phyloP scores from a whole-genome alignment of 805 yeast species.

The Saccharomycopsis selenospora region DNA sequence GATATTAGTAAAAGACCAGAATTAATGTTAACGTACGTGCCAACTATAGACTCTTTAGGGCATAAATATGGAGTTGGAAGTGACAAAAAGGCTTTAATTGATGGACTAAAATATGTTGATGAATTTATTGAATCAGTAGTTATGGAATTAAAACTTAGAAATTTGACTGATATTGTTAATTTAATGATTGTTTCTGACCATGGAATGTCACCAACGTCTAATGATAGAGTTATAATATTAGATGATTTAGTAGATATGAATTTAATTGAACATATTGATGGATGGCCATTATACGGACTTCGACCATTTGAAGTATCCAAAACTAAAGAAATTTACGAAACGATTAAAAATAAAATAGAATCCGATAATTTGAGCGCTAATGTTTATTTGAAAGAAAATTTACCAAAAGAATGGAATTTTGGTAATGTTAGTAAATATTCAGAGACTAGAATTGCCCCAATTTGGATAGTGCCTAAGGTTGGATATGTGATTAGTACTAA shows the following conservation, averaged over 20 bases:
- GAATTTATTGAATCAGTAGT: conserved; percentile 45
- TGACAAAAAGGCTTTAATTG: conserved; percentile 34
- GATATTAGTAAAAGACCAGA: conserved; percentile 58
- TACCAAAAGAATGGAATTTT: conserved; percentile 35
- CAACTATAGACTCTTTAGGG: conserved; percentile 74
- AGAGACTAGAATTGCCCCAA: conserved; percentile 65
- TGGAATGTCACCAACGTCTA: conserved; percentile 86
- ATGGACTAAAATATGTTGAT: conserved; percentile 60
- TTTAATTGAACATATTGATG: conserved; percentile 58
- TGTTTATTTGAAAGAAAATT: conserved; percentile 47
- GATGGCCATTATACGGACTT: conserved; percentile 82
- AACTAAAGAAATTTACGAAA: conserved; percentile 40
- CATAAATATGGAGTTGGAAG: conserved; percentile 69
- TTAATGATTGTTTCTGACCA: conserved; percentile 80
- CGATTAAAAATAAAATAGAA: conserved; percentile 31
- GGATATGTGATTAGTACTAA: conserved; percentile 72
- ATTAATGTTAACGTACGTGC: conserved; percentile 68
- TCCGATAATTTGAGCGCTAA: conserved; percentile 32
- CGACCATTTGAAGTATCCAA: conserved; percentile 43
- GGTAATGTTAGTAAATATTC: conserved; percentile 29
- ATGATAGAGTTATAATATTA: conserved; percentile 57
- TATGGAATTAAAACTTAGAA: conserved; percentile 43
- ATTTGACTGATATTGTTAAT: conserved; percentile 60
- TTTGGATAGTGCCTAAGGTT: conserved; percentile 78
- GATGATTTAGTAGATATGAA: conserved; percentile 60